Conservation (phyloP, 495 filamentous ascomycete species). For the Staphylotrichum longicolle region DNA sequence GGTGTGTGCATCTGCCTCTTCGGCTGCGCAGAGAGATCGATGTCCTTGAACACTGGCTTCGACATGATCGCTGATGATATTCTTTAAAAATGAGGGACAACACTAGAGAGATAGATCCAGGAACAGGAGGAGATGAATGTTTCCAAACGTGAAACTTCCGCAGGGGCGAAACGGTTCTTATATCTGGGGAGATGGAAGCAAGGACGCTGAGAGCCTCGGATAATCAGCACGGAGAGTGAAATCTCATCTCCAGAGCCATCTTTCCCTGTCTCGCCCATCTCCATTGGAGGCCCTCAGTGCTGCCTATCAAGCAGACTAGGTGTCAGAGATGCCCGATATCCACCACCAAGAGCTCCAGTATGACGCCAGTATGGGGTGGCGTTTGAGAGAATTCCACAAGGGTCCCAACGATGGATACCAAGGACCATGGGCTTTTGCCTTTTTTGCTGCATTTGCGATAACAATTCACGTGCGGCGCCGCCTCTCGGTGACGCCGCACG, state of each 20-base stretch:
- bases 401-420: conserved; percentile 2
- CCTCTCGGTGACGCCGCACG: neutral
- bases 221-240: neutral
- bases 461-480: neutral
- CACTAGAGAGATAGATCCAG: neutral
- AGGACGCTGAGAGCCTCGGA: neutral
- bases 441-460: neutral
- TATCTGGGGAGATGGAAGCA: neutral
- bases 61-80: conserved; percentile 46
- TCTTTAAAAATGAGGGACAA: neutral
- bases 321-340: conserved; percentile 7
- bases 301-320: conserved; percentile 3
- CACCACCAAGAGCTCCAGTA: conserved; percentile 15
- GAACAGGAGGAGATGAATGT: neutral
- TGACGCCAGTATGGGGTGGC: conserved; percentile 19
- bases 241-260: neutral
- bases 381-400: conserved; percentile 13
- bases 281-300: neutral
- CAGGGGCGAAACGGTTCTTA: neutral
- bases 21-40: conserved; percentile 47
- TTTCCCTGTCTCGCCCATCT: neutral
- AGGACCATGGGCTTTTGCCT: neutral
- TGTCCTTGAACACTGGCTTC: conserved; percentile 53
- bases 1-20: conserved; percentile 28
- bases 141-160: neutral